A percentile compares a stretch with the other conserved stretches of the same genome.
Conservation (phyloP, 192 early-diverging fungal genomes). For the Chytriomyces hyalinus region DNA sequence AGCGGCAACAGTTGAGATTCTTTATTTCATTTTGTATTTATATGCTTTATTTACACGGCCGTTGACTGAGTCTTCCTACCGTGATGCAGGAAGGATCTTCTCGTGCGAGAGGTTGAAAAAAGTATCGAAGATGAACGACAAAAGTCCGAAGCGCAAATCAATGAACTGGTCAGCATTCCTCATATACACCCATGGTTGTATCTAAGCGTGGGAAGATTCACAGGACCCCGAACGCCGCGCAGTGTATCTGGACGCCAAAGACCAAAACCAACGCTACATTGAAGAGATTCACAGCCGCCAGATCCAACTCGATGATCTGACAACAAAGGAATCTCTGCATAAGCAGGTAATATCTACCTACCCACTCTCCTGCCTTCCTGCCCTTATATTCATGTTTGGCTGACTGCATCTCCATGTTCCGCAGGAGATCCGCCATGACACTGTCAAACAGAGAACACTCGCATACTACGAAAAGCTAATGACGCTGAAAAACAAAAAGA, state of each 20-base stretch:
- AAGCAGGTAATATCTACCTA: slow-evolving; percentile 28
- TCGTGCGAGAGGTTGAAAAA: slow-evolving; percentile 55
- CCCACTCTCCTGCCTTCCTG: too few species aligned
- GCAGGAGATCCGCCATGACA: slow-evolving; percentile 50
- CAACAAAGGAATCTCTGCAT: slow-evolving; percentile 31
- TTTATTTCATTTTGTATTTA: not conserved
- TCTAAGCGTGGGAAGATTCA: not conserved
- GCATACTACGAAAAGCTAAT: slow-evolving; percentile 50
- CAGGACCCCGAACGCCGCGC: slow-evolving; percentile 46
- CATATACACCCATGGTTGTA: not conserved
- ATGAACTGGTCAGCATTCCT: slow-evolving; percentile 41
- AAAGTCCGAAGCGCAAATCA: slow-evolving; percentile 53
- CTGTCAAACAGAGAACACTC: slow-evolving; percentile 47
- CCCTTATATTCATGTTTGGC: not conserved
- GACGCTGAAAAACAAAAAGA: slow-evolving; percentile 41
- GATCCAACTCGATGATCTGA: slow-evolving; percentile 49
- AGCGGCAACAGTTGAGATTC: slow-evolving; percentile 53
- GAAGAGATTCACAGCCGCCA: slow-evolving; percentile 43
- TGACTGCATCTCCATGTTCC: not conserved
- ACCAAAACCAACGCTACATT: slow-evolving; percentile 45
- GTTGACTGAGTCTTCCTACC: not conserved
- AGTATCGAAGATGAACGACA: slow-evolving; percentile 55
- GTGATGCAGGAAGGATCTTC: slow-evolving; percentile 45
- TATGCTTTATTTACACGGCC: not conserved
- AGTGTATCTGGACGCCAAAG: slow-evolving; percentile 48